Conservation (phyloP, 2,329 filamentous ascomycete genomes). For the Mycosphaerella sp. region DNA sequence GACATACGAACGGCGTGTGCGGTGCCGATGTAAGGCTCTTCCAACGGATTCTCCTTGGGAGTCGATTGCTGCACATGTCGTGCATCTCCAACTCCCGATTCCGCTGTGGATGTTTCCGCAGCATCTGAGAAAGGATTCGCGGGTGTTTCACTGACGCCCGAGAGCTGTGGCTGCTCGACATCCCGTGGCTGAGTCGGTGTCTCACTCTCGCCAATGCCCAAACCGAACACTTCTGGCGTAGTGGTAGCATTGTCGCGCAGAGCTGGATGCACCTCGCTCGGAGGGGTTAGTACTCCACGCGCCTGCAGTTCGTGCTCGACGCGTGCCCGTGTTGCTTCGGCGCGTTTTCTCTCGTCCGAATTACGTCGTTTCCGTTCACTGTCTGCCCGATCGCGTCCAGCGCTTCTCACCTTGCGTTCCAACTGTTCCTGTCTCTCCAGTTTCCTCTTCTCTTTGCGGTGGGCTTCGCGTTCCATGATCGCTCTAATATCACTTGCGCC, state of each 20-base stretch:
- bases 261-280: constrained; percentile 33
- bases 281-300: constrained; percentile 24
- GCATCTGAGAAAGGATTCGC: constrained; percentile 26
- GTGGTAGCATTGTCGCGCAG: constrained; percentile 23
- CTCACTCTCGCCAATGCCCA: constrained; percentile 28
- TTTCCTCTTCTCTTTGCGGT: constrained; percentile 69
- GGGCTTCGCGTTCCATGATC: constrained; percentile 81
- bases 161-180: constrained; percentile 1
- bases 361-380: constrained; percentile 39
- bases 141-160: constrained; percentile 1
- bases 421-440: constrained; percentile 61
- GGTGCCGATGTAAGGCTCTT: constrained; percentile 45
- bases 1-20: constrained; percentile 46
- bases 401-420: constrained; percentile 59
- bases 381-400: constrained; percentile 51
- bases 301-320: constrained; percentile 27
- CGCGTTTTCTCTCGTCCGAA: constrained; percentile 48
- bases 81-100: constrained; percentile 8
- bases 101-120: constrained; percentile 21
- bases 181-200: not conserved
- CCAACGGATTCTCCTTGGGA: constrained; percentile 34
- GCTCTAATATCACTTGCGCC: constrained; percentile 79
- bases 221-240: constrained; percentile 24
- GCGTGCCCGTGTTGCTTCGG: constrained; percentile 18
- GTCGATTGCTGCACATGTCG: constrained; percentile 2